Evolutionary conservation across 139 green algal genomes (phyloP).

Genomic region (Trebouxia sp.): DNA sequence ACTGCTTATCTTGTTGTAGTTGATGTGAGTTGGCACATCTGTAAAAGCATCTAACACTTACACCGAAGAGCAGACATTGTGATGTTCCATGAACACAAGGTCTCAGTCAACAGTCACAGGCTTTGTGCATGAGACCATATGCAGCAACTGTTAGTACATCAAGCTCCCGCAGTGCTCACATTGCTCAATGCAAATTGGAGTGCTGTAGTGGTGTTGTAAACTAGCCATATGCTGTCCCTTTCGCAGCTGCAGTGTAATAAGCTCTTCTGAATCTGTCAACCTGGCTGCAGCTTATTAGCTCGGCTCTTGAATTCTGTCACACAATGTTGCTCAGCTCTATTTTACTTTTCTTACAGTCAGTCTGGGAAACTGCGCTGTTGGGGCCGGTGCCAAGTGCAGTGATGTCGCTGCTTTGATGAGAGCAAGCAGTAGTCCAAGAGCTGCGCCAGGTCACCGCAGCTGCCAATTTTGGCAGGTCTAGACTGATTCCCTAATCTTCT

Average conservation of each 20-base stretch:
- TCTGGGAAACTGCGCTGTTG: slow-evolving; percentile 14
- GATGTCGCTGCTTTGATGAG: not conserved
- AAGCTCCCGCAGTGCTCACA: slow-evolving; percentile 10
- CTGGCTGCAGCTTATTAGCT: not conserved
- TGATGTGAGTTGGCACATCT: not conserved
- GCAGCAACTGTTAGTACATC: slow-evolving; percentile 19
- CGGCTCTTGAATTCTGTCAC: not conserved
- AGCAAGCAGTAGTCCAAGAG: slow-evolving; percentile 19
- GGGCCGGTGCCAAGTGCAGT: not conserved
- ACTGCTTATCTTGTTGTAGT: not conserved
- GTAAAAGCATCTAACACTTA: slow-evolving; percentile 14
- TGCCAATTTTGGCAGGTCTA: slow-evolving; percentile 18
- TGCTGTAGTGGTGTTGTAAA: slow-evolving; percentile 21
- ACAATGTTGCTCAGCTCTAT: slow-evolving; percentile 20
- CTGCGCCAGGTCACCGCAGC: slow-evolving; percentile 2
- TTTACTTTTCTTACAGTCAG: slow-evolving; percentile 21
- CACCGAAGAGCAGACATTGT: slow-evolving; percentile 12
- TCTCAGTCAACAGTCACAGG: slow-evolving; percentile 24
- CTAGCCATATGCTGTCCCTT: slow-evolving; percentile 10
- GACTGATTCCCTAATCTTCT: slow-evolving; percentile 16
- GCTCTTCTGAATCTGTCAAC: not conserved
- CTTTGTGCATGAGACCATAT: slow-evolving; percentile 26
- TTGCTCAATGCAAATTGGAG: slow-evolving; percentile 26
- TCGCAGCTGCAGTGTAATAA: not conserved
- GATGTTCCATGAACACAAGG: slow-evolving; percentile 18